Evolutionary conservation across 495 filamentous ascomycete species (phyloP), one percentile per base, ranked within the genome.

Genomic region (Annulohypoxylon maeteangense): DNA sequence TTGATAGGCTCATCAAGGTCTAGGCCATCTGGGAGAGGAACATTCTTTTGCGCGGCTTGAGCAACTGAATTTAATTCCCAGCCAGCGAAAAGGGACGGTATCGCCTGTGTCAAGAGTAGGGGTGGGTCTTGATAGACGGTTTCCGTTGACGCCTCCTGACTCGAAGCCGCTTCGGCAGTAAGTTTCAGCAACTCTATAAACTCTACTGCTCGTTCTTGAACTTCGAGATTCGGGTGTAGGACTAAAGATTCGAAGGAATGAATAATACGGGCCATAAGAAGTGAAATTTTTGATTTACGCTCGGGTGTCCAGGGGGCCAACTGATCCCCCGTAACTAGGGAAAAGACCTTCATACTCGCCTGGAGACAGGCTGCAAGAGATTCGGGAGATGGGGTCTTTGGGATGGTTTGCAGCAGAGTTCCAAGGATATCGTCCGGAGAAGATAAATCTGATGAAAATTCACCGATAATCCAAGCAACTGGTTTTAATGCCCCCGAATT

Each of bases 171-270:
- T 80, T 99, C 95, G 0, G 88, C 86, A 11, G 91, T 91, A 44
- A 99, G 83, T 47, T 92, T 91, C 71, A 98, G 87, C 4, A 98
- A 85, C 73, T 99, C 95, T 1, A 92, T 84, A 72, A 95, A 96
- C 74, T 97, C 95, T 14, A 97, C 94, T 7, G 93, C 90, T 53
- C 96, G 88, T 79, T 98, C 95, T 78, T 99, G 95, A n/a, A 98
- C 93, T 74, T 98, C 95, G 8, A 99, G 82, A 70, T 89, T 91
- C 0, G 96, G 93, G 75, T 97, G 93, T 4, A 87, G 85, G 0
- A 89, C 85, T 25, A 98, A 79, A 0, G 88, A 84, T 56, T 97
- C 94, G 2, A 97, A 82, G 47, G 93, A 91, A 69, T 92, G 85
- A 22, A 95, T 84, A n/a, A 97, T 86, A 25, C 93, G 87, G 22